These are phyloP conservation scores for Graphilbum fragrans DNA, from an alignment of 2,329 filamentous ascomycete species.

Conservation along the genomic window DNA sequence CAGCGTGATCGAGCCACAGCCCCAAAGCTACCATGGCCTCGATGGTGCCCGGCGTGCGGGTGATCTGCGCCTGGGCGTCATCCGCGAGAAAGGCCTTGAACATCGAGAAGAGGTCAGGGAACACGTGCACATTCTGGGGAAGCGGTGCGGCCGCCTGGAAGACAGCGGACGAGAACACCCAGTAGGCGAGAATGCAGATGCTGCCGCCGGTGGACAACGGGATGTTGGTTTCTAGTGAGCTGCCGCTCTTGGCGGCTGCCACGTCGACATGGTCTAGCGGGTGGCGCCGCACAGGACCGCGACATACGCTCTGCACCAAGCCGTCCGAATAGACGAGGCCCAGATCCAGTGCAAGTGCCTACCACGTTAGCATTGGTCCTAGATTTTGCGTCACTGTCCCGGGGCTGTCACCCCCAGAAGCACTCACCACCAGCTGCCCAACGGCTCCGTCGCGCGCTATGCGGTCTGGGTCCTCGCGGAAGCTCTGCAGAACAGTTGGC, in stretches of 20 bases:
- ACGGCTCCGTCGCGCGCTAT: constrained; percentile 52
- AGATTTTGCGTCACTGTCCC: too few relatives aligned
- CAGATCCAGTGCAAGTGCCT: constrained; percentile 53
- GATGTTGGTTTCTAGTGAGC: constrained; percentile 25
- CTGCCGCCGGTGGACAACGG: constrained; percentile 46
- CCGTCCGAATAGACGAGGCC: constrained; percentile 34
- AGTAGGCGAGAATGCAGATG: constrained; percentile 48
- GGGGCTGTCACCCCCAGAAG: too few relatives aligned
- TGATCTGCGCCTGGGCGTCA: constrained; percentile 35
- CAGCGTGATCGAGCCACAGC: constrained; percentile 42
- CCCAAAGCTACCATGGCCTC: constrained; percentile 50
- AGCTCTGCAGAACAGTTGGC: constrained; percentile 49
- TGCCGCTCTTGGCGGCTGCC: background rate
- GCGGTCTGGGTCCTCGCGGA: constrained; percentile 46
- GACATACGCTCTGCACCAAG: constrained; percentile 32
- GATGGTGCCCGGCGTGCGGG: constrained; percentile 37
- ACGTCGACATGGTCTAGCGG: constrained; percentile 26
- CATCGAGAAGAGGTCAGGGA: constrained; percentile 46
- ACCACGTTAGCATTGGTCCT: background rate
- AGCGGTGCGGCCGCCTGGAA: constrained; percentile 43
- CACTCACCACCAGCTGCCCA: constrained; percentile 56
- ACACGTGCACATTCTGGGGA: constrained; percentile 39
- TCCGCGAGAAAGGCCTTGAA: constrained; percentile 40
- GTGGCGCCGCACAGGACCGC: constrained; percentile 27
- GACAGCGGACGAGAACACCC: constrained; percentile 48